These are phyloP conservation scores for Erythrophleum ivorense DNA, from an alignment of 331 rosid species.

Conservation along the genomic window DNA sequence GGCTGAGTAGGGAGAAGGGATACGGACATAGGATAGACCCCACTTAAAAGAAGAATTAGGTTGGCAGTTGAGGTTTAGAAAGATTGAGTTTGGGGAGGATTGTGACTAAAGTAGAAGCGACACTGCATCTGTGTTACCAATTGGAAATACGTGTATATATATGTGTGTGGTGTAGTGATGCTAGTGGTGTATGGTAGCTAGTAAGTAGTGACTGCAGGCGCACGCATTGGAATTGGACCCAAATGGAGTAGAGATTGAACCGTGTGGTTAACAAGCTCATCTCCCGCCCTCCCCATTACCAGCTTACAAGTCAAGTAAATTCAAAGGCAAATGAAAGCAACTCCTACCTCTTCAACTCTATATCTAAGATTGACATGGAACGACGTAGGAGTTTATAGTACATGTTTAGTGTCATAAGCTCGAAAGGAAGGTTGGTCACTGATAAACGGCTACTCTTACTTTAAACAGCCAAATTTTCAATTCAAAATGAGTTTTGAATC, in stretches of 20 bases:
- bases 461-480: too few relatives aligned
- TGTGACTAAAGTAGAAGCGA: conserved; percentile 23
- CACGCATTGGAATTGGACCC: conserved; percentile 46
- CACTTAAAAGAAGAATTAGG: conserved; percentile 39
- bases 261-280: conserved; percentile 17
- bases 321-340: conserved; percentile 31
- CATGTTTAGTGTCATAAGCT: too few relatives aligned
- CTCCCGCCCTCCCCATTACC: conserved; percentile 47
- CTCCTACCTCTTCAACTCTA: not conserved
- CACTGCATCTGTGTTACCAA: conserved; percentile 1
- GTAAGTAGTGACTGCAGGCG: conserved; percentile 36
- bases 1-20: not conserved
- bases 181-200: not conserved
- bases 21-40: conserved; percentile 34
- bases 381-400: too few relatives aligned
- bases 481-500: too few relatives aligned
- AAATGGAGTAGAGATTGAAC: conserved; percentile 22
- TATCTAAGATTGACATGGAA: not conserved
- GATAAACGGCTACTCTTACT: too few relatives aligned
- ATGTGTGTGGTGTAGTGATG: not conserved
- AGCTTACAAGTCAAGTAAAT: conserved; percentile 65
- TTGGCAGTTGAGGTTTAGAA: conserved; percentile 47
- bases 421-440: too few relatives aligned
- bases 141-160: not conserved
- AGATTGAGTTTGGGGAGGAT: conserved; percentile 9